These are phyloP conservation scores for Telopea speciosissima DNA, from an alignment of 177 flowering plant genomes.

Conservation along the genomic window DNA sequence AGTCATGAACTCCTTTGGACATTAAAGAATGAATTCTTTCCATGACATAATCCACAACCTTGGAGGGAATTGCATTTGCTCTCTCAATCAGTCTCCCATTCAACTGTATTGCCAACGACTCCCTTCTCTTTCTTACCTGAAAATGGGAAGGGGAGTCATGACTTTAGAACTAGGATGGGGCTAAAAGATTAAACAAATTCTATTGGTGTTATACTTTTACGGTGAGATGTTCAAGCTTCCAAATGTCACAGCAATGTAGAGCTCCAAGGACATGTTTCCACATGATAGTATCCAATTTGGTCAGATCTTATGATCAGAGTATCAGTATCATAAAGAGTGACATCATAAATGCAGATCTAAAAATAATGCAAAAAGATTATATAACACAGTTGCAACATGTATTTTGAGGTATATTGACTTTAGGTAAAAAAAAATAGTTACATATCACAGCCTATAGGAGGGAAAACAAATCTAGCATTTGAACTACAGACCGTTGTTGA, in stretches of 20 bases:
- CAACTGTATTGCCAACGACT: slow-evolving; percentile 35
- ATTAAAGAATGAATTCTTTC: slow-evolving; percentile 29
- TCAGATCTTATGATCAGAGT: no score
- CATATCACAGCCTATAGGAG: background rate
- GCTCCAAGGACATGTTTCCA: background rate
- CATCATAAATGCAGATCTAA: no score
- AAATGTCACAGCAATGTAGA: background rate
- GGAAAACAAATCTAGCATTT: background rate
- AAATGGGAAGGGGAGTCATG: background rate
- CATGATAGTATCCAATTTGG: background rate
- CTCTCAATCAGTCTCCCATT: slow-evolving; percentile 33
- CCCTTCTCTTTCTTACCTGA: slow-evolving; percentile 46
- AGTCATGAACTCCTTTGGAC: slow-evolving; percentile 35
- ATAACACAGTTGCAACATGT: background rate
- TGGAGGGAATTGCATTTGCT: slow-evolving; percentile 29
- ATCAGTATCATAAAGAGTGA: background rate
- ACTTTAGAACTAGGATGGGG: background rate
- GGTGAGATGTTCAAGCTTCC: background rate
- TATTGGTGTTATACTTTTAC: background rate
- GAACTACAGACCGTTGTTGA: background rate
- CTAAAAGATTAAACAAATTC: background rate
- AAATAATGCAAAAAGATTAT: background rate
- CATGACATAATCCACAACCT: slow-evolving; percentile 34
- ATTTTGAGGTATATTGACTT: background rate
- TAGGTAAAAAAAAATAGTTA: background rate